Evolutionary conservation across 192 early-diverging fungal genomes (phyloP).

Genomic region (Umbelopsis vinacea): DNA sequence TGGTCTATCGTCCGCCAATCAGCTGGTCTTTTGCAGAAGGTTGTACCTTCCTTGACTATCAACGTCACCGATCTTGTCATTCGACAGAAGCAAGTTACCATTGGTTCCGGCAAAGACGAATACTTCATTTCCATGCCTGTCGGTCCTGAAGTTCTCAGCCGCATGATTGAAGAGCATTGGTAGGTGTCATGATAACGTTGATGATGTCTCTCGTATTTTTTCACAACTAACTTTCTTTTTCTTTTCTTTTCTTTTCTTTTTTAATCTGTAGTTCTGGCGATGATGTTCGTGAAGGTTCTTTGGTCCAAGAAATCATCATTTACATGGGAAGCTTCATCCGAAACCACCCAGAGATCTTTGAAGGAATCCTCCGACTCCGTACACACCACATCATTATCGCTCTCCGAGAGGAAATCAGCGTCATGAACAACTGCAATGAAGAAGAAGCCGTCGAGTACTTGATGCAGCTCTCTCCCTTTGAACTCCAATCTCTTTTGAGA

Average conservation of each 20-base stretch:
- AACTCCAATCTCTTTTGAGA: constrained; percentile 74
- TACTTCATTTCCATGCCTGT: constrained; percentile 71
- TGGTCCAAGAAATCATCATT: constrained; percentile 85
- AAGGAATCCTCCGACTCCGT: constrained; percentile 82
- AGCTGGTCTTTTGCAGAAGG: constrained; percentile 75
- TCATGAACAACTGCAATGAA: constrained; percentile 74
- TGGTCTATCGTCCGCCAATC: constrained; percentile 87
- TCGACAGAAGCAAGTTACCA: constrained; percentile 74
- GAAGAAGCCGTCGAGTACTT: constrained; percentile 79
- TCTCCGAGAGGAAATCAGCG: constrained; percentile 82
- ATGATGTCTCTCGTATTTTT: neutral
- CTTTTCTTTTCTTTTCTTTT: neutral
- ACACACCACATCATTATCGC: constrained; percentile 87
- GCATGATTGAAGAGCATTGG: constrained; percentile 73
- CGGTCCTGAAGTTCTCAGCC: constrained; percentile 67
- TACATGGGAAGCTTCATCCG: constrained; percentile 78
- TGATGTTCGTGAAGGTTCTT: constrained; percentile 81
- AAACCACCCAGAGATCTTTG: constrained; percentile 68
- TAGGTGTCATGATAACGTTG: neutral
- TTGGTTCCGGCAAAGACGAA: constrained; percentile 74
- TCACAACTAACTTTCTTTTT: neutral
- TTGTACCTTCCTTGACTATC: constrained; percentile 75
- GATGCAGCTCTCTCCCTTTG: constrained; percentile 82
- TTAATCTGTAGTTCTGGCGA: constrained; percentile 52
- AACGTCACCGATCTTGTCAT: constrained; percentile 82